phyloP scores from a whole-genome alignment of 805 yeast genomes.

The Wickerhamiella occidentalis region DNA sequence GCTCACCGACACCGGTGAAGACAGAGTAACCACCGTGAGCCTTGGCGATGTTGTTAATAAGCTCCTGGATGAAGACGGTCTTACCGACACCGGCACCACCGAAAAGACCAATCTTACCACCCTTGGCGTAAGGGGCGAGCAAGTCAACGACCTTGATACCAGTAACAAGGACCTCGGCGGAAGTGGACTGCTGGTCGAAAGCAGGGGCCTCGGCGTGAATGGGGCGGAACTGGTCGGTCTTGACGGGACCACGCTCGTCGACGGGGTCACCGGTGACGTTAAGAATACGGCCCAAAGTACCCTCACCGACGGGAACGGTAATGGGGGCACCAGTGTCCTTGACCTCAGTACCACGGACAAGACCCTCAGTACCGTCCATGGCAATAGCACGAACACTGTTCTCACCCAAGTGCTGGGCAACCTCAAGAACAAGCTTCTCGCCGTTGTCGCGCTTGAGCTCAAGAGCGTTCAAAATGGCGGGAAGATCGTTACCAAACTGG shows the following conservation, averaged over 20 bases:
- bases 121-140: slow-evolving; percentile 99
- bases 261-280: slow-evolving; percentile 98
- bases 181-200: slow-evolving; percentile 93
- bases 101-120: slow-evolving; percentile 99
- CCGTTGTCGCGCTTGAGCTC: slow-evolving; percentile 70
- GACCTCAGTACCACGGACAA: slow-evolving; percentile 91
- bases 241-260: slow-evolving; percentile 98
- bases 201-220: slow-evolving; percentile 97
- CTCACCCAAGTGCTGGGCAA: slow-evolving; percentile 99
- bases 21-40: slow-evolving; percentile 99
- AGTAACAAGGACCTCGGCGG: slow-evolving; percentile 96
- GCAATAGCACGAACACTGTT: slow-evolving; percentile 99
- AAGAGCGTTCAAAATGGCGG: slow-evolving; percentile 94
- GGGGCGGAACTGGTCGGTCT: slow-evolving; percentile 86
- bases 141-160: slow-evolving; percentile 99
- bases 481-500: slow-evolving; percentile 93
- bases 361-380: slow-evolving; percentile 99
- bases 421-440: slow-evolving; percentile 80
- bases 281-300: slow-evolving; percentile 95
- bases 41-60: slow-evolving; percentile 98
- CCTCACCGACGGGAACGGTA: slow-evolving; percentile 98
- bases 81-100: slow-evolving; percentile 99
- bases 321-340: slow-evolving; percentile 96
- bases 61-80: slow-evolving; percentile 98
- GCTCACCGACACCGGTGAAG: slow-evolving; percentile 99